A percentile compares a stretch with the other conserved stretches of the same genome.
Conservation (phyloP, 306 rosid species). For the Vigna nakashimae region DNA sequence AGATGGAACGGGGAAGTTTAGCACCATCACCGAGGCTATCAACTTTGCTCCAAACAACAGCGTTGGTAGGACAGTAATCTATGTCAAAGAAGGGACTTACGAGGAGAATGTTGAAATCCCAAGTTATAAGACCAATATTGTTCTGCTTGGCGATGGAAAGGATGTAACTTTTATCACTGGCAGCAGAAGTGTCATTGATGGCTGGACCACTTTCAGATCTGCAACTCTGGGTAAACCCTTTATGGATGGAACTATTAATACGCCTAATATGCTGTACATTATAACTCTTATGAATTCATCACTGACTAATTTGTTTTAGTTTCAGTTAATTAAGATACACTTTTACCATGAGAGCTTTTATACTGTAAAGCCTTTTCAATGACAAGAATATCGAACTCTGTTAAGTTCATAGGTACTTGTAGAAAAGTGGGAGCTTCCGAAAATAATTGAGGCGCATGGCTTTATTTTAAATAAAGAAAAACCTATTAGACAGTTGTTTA, state of each 20-base stretch:
- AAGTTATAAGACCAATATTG: constrained; percentile 69
- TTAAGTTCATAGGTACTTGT: neutral
- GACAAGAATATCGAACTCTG: neutral
- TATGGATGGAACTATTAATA: neutral
- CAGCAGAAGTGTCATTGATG: constrained; percentile 57
- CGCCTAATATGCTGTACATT: neutral
- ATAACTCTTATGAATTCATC: neutral
- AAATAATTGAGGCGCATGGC: neutral
- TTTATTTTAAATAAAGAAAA: neutral
- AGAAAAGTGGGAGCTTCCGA: neutral
- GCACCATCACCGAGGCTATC: constrained; percentile 67
- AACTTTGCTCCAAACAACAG: constrained; percentile 75
- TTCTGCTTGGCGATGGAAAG: constrained; percentile 82
- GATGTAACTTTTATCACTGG: constrained; percentile 68
- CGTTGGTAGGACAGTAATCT: constrained; percentile 62
- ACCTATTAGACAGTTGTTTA: neutral
- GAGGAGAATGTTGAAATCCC: constrained; percentile 78
- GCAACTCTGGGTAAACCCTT: constrained; percentile 68
- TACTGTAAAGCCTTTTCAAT: neutral
- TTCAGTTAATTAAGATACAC: too few relatives aligned
- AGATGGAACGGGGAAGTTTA: constrained; percentile 80
- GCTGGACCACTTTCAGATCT: constrained; percentile 87
- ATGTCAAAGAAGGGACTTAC: constrained; percentile 67
- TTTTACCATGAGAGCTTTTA: neutral
- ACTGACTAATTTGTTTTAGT: neutral